These are phyloP conservation scores for Thelonectria blattea DNA, from an alignment of 2,329 filamentous ascomycete genomes.

Conservation along the genomic window DNA sequence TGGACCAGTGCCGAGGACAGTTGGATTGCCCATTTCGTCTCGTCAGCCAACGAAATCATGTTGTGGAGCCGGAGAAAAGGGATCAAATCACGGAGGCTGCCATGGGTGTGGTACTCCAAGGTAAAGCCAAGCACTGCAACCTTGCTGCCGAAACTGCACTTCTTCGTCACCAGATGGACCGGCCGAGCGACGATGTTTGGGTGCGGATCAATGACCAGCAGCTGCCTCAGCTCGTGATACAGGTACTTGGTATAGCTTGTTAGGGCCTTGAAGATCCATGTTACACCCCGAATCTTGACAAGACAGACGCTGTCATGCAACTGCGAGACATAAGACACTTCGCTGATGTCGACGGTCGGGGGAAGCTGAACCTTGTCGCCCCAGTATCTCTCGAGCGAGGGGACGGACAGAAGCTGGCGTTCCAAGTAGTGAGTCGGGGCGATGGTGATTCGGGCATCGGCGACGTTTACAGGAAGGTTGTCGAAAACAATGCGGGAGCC, in stretches of 20 bases:
- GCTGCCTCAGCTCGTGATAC: slow-evolving; percentile 64
- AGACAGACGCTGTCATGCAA: slow-evolving; percentile 66
- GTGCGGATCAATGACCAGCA: slow-evolving; percentile 59
- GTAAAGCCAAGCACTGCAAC: slow-evolving; percentile 63
- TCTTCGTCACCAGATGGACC: slow-evolving; percentile 61
- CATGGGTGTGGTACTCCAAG: slow-evolving; percentile 58
- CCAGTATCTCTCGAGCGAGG: slow-evolving; percentile 53
- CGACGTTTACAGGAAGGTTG: slow-evolving; percentile 55
- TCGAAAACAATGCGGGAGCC: slow-evolving; percentile 63
- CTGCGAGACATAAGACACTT: slow-evolving; percentile 58
- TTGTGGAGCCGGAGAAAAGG: slow-evolving; percentile 57
- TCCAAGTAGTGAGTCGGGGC: slow-evolving; percentile 61
- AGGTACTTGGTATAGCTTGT: slow-evolving; percentile 64
- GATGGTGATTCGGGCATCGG: slow-evolving; percentile 53
- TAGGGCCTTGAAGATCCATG: slow-evolving; percentile 64
- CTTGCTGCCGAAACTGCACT: slow-evolving; percentile 61
- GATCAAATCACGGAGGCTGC: slow-evolving; percentile 61
- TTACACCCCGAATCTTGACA: slow-evolving; percentile 50
- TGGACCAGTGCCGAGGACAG: slow-evolving; percentile 59
- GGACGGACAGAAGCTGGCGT: slow-evolving; percentile 54
- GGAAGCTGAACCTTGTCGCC: slow-evolving; percentile 50
- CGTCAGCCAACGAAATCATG: slow-evolving; percentile 49
- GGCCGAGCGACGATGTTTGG: slow-evolving; percentile 59
- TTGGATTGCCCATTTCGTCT: slow-evolving; percentile 61
- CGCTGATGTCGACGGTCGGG: slow-evolving; percentile 54